Evolutionary conservation across 73 alveolate genomes (phyloP), one percentile per base, ranked within the genome.

Genomic region (Loxodes magnus): DNA sequence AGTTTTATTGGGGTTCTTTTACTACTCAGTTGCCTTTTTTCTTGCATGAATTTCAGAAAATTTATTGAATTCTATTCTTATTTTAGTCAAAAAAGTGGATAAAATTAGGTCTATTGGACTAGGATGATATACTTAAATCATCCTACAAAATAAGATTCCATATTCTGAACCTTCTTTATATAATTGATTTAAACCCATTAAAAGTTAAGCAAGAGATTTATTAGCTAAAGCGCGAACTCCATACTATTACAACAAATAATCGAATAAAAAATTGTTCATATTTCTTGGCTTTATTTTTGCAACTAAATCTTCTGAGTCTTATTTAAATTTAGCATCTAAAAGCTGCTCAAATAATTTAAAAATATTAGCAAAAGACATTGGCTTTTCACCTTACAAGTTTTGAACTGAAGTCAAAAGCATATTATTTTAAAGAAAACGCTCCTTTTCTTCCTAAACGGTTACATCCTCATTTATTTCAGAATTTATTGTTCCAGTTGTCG

Each of bases 131-230:
- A 46, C 14, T 46, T 41, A 37, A 12, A 46, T n/a, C 2, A 46
- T 25, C 60, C 59, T 46, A 2, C 59, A 46, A 22, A 46, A 46
- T 19, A 46, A 46, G 27, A 24, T 23, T 7, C 59, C 59, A 46
- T 46, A 46, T 1, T 37, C 43, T n/a, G 22, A 41, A 2, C 59
- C 59, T 10, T 10, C n/a, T 25, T 46, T 46, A 24, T 46, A 46
- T 25, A 46, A 41, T 24, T 21, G 53, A n/a, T 46, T 41, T 19
- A 46, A 46, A 46, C 26, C 9, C 27, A 41, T 24, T 12, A 46
- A 25, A 1, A 46, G 2, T n/a, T 37, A 12, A n/a, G 22, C 27
- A 10, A 46, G 39, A n/a, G 22, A 41, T 2, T 24, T 46, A n/a
- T 25, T 25, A 1, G 59, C 59, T 2, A 46, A 2, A 0, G 59